Percentiles rank a stretch among this genome's conserved stretches.
Evolutionary conservation across 2,329 filamentous ascomycete species (phyloP).

Genomic region (Pseudogymnoascus sp.): DNA sequence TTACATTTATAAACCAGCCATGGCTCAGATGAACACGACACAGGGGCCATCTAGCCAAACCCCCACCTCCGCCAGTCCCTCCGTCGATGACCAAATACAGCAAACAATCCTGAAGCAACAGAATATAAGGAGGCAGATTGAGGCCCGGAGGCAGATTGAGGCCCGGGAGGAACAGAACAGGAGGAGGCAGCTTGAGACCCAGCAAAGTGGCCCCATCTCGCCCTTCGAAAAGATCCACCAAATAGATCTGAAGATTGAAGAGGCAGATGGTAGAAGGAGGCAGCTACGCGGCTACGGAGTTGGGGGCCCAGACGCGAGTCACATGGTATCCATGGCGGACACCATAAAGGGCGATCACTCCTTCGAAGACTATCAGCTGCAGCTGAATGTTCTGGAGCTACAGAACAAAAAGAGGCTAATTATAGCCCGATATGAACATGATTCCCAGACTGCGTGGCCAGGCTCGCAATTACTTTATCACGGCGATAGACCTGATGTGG

Average conservation of each 20-base stretch:
- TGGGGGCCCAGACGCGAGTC: not conserved
- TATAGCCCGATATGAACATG: conserved; percentile 62
- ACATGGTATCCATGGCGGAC: no score
- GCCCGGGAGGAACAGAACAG: no score
- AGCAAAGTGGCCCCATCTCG: conserved; percentile 63
- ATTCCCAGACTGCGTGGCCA: conserved; percentile 45
- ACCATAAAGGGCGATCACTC: no score
- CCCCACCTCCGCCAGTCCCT: conserved; percentile 51
- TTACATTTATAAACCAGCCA: not conserved
- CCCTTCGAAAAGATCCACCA: conserved; percentile 73
- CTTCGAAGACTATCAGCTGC: no score
- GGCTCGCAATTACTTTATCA: not conserved
- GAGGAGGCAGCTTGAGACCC: conserved; percentile 22
- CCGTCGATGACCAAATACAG: conserved; percentile 83
- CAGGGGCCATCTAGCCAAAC: not conserved
- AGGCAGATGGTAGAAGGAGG: conserved; percentile 82
- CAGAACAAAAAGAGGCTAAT: conserved; percentile 77
- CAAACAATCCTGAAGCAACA: conserved; percentile 81
- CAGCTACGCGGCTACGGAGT: conserved; percentile 73
- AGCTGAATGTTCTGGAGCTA: no score
- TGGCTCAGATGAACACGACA: not conserved
- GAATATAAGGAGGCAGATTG: conserved; percentile 77
- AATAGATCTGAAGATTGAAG: conserved; percentile 80
- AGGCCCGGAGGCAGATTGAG: conserved; percentile 47
- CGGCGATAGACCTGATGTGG: not conserved